Percentiles rank a stretch among this genome's conserved stretches.
These are phyloP conservation scores for Fusarium sacchari DNA, from an alignment of 2,329 filamentous ascomycete species.

Conservation along the genomic window DNA sequence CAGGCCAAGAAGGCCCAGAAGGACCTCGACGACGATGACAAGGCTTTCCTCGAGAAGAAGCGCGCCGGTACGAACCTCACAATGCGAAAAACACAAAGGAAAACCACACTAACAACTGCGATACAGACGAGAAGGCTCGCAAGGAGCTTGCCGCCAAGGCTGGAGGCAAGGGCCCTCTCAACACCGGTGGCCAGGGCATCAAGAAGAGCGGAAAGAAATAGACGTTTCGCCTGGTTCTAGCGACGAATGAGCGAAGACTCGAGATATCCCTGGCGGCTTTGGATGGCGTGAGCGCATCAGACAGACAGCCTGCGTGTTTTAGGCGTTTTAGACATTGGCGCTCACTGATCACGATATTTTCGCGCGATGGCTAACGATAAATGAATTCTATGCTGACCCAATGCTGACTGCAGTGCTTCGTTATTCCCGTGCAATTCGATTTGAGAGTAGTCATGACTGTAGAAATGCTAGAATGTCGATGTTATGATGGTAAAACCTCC, in stretches of 20 bases:
- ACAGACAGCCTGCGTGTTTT: constrained; percentile 24
- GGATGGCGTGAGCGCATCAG: constrained; percentile 32
- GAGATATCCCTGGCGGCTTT: constrained; percentile 12
- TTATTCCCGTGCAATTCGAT: not conserved
- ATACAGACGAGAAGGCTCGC: constrained; percentile 81
- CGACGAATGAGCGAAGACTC: not conserved
- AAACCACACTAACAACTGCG: constrained; percentile 14
- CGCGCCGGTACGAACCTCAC: constrained; percentile 72
- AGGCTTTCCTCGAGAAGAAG: constrained; percentile 85
- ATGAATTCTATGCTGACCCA: constrained; percentile 43
- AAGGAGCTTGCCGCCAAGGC: constrained; percentile 86
- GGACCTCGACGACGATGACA: constrained; percentile 88
- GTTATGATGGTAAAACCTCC: constrained; percentile 9
- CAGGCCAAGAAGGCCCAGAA: constrained; percentile 84
- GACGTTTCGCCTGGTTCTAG: constrained; percentile 32
- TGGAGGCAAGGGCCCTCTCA: constrained; percentile 88
- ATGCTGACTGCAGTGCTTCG: constrained; percentile 17
- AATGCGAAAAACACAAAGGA: fast-evolving
- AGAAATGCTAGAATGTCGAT: not conserved
- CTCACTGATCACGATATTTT: constrained; percentile 29
- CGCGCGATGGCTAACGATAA: constrained; percentile 42
- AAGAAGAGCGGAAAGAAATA: constrained; percentile 99
- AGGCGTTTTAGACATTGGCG: constrained; percentile 33
- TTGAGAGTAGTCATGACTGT: not conserved
- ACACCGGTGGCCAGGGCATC: constrained; percentile 86